These are phyloP conservation scores for Elsinoe necatrix DNA, from an alignment of 2,329 filamentous ascomycete species.

Conservation along the genomic window DNA sequence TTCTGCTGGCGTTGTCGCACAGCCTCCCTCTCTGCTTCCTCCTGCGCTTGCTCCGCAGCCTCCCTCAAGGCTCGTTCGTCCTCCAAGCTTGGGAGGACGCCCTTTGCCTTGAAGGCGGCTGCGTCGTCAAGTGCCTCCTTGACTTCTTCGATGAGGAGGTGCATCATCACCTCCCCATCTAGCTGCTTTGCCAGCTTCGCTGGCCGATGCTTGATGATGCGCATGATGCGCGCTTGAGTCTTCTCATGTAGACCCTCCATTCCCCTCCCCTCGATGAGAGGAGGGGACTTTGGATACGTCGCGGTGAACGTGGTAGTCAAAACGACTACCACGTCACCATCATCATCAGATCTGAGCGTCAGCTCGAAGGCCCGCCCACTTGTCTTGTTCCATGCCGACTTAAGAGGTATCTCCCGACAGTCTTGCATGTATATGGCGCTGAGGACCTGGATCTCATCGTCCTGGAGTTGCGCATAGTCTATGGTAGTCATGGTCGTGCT, in stretches of 20 bases:
- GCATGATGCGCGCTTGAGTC: conserved; percentile 61
- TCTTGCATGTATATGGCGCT: conserved; percentile 86
- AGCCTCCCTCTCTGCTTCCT: conserved; percentile 36
- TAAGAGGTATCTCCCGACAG: conserved; percentile 64
- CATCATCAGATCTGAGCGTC: conserved; percentile 63
- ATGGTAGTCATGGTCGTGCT: conserved; percentile 30
- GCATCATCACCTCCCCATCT: conserved; percentile 57
- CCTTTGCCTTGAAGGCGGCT: conserved; percentile 64
- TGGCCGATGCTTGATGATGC: conserved; percentile 60
- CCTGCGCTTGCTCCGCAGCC: conserved; percentile 56
- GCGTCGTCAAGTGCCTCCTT: conserved; percentile 74
- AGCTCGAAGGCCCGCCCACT: conserved; percentile 75
- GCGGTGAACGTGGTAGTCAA: conserved; percentile 81
- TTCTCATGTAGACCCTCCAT: conserved; percentile 58
- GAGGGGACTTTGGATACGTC: conserved; percentile 80
- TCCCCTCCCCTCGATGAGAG: conserved; percentile 61
- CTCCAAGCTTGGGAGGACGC: conserved; percentile 74
- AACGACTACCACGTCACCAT: conserved; percentile 65
- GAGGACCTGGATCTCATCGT: conserved; percentile 78
- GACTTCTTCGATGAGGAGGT: conserved; percentile 51
- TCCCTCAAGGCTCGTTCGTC: conserved; percentile 82
- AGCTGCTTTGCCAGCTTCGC: conserved; percentile 41
- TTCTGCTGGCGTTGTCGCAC: conserved; percentile 33
- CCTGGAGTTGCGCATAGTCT: conserved; percentile 75
- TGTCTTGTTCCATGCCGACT: conserved; percentile 80